Conservation (phyloP, 2,329 filamentous ascomycete species). For the Ambrosiella xylebori region DNA sequence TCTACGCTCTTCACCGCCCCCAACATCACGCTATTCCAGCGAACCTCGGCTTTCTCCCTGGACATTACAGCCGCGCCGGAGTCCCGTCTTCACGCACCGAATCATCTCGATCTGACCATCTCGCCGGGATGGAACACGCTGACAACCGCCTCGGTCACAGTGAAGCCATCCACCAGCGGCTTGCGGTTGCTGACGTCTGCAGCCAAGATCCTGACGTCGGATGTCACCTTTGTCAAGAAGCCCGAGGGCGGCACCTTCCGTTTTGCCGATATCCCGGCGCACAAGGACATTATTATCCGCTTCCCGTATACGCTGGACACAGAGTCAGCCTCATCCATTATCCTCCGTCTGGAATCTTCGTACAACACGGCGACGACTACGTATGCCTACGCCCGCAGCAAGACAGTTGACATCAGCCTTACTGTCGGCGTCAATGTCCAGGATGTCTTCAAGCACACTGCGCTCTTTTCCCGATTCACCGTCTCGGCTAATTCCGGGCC, state of each 20-base stretch:
- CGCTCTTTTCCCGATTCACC: conserved; percentile 77
- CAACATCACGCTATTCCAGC: conserved; percentile 57
- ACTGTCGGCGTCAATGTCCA: conserved; percentile 92
- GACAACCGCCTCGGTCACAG: conserved; percentile 38
- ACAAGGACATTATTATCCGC: conserved; percentile 37
- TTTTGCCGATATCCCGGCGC: conserved; percentile 29
- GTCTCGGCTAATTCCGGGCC: conserved; percentile 50
- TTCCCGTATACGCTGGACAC: conserved; percentile 70
- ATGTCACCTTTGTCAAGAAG: conserved; percentile 27
- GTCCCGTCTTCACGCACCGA: conserved; percentile 64
- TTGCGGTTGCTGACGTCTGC: conserved; percentile 46
- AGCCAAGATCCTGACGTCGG: conserved; percentile 30
- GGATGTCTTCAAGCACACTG: conserved; percentile 74
- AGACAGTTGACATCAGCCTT: conserved; percentile 51
- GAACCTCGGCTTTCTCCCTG: conserved; percentile 49
- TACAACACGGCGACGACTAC: conserved; percentile 49
- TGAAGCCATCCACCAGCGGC: conserved; percentile 48
- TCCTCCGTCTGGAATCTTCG: conserved; percentile 56
- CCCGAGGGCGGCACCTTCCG: conserved; percentile 36
- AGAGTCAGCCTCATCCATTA: conserved; percentile 46
- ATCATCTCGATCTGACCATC: conserved; percentile 58
- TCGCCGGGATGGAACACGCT: conserved; percentile 58
- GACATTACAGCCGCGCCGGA: conserved; percentile 39
- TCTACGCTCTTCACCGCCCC: conserved; percentile 39
- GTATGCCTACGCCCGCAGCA: conserved; percentile 47